These are phyloP conservation scores for Aspergillus tanneri DNA, from an alignment of 2,329 filamentous ascomycete genomes.

Conservation along the genomic window DNA sequence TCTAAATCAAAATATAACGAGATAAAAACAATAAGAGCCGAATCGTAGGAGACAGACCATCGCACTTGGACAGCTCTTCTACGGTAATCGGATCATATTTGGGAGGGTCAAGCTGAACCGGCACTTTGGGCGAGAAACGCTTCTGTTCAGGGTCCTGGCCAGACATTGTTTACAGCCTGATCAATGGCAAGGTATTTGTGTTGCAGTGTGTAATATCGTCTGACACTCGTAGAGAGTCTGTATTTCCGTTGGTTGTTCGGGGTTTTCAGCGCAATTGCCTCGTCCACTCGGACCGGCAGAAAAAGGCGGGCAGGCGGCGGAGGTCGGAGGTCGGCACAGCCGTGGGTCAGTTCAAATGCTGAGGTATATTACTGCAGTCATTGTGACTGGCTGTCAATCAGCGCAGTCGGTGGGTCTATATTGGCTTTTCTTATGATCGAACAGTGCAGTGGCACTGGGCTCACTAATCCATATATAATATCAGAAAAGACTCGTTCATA, in stretches of 20 bases:
- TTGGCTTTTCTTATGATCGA: background rate
- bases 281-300: too few species aligned
- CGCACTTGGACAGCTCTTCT: slow-evolving; percentile 75
- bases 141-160: slow-evolving; percentile 32
- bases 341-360: slow-evolving; percentile 7
- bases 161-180: slow-evolving; percentile 26
- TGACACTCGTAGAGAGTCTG: too few species aligned
- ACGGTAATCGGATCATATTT: slow-evolving; percentile 83
- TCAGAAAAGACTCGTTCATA: too few species aligned
- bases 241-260: background rate
- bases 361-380: background rate
- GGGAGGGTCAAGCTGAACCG: slow-evolving; percentile 67
- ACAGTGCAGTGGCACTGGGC: background rate
- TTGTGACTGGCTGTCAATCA: too few species aligned
- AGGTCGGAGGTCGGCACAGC: slow-evolving; percentile 17
- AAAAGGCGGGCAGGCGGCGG: slow-evolving; percentile 24
- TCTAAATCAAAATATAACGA: too few species aligned
- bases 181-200: background rate
- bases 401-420: too few species aligned
- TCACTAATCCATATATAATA: too few species aligned
- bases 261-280: too few species aligned
- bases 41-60: slow-evolving; percentile 58
- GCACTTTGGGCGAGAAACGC: slow-evolving; percentile 43
- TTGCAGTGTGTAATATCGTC: too few species aligned
- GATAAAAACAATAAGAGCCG: too few species aligned